Conservation (phyloP, 805 yeast species). For the Zygosaccharomyces bailii region DNA sequence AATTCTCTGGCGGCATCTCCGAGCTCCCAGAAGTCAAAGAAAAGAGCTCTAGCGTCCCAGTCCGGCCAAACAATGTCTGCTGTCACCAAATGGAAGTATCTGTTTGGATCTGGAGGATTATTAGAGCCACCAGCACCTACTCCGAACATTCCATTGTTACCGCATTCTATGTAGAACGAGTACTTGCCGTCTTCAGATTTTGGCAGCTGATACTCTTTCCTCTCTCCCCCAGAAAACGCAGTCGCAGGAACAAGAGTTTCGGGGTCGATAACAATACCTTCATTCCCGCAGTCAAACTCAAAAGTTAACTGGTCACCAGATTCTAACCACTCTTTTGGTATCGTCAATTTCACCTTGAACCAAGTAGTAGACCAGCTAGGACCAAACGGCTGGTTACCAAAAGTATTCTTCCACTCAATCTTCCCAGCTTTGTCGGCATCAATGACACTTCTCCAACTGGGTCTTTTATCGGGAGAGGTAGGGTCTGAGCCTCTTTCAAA, state of each 20-base stretch:
- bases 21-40: conserved; percentile 80
- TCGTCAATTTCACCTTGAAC: conserved; percentile 66
- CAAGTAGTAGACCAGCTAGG: conserved; percentile 98
- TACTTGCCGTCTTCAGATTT: conserved; percentile 49
- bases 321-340: conserved; percentile 53
- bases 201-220: conserved; percentile 72
- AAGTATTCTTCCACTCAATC: conserved; percentile 51
- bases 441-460: conserved; percentile 34
- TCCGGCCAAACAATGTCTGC: conserved; percentile 85
- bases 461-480: conserved; percentile 35
- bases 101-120: conserved; percentile 66
- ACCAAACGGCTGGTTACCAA: conserved; percentile 74
- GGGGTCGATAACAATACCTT: conserved; percentile 71
- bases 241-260: conserved; percentile 62
- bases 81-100: conserved; percentile 59
- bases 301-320: conserved; percentile 53
- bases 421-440: conserved; percentile 24
- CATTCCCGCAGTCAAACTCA: conserved; percentile 84
- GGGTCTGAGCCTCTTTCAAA: conserved; percentile 44
- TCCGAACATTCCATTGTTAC: conserved; percentile 95
- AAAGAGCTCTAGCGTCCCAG: conserved; percentile 70
- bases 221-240: conserved; percentile 84
- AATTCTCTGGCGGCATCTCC: conserved; percentile 90
- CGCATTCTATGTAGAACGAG: conserved; percentile 76
- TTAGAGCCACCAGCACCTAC: conserved; percentile 58